phyloP scores from a whole-genome alignment of 352 stramenopile genomes.

The Globisporangium nunn region DNA sequence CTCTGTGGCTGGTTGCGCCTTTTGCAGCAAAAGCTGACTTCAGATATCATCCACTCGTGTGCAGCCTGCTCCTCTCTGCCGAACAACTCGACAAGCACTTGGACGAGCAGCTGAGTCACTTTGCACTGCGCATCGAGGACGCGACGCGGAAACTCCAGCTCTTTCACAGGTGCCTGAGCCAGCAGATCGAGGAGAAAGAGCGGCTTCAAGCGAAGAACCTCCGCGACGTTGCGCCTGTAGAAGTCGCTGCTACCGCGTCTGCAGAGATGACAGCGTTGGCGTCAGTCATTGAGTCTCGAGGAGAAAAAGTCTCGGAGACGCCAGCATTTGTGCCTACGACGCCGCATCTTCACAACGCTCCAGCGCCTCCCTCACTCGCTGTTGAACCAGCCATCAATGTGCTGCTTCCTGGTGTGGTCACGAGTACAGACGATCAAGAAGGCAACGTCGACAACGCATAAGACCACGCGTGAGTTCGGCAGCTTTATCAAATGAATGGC shows the following conservation, averaged over 20 bases:
- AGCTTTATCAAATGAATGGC: background rate
- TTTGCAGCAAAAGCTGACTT: no score
- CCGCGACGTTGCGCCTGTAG: background rate
- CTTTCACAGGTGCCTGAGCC: slow-evolving; percentile 26
- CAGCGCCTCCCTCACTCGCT: background rate
- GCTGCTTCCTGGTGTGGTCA: slow-evolving; percentile 19
- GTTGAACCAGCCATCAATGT: background rate
- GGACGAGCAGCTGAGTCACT: slow-evolving; percentile 30
- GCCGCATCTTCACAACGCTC: background rate
- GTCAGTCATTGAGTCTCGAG: background rate
- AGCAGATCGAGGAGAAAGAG: slow-evolving; percentile 23
- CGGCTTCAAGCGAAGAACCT: background rate
- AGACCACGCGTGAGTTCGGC: background rate
- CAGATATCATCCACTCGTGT: background rate
- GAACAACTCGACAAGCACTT: slow-evolving; percentile 40
- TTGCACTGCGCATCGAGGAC: slow-evolving; percentile 25
- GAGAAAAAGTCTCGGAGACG: background rate
- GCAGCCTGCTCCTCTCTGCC: slow-evolving; percentile 28
- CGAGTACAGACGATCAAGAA: slow-evolving; percentile 7
- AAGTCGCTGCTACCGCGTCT: background rate
- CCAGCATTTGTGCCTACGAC: background rate
- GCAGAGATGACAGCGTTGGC: background rate
- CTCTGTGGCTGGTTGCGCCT: background rate
- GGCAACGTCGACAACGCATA: background rate
- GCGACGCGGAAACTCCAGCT: slow-evolving; percentile 26